Evolutionary conservation across 2,329 filamentous ascomycete genomes (phyloP).

Genomic region (Sclerotiophoma versabilis): DNA sequence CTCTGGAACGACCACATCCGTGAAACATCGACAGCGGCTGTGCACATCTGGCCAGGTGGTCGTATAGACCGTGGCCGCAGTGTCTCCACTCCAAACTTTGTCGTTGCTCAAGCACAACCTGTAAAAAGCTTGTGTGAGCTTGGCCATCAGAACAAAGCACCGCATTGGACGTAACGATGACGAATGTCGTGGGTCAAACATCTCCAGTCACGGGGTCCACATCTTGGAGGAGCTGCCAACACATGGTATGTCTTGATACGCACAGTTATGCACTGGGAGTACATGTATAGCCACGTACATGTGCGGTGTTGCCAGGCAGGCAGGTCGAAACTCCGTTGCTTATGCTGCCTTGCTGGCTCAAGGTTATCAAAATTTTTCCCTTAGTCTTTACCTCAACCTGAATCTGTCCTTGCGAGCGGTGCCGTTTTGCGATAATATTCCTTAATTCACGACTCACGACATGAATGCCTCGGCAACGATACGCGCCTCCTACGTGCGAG

Average conservation of each 20-base stretch:
- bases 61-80: background rate
- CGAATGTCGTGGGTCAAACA: constrained; percentile 26
- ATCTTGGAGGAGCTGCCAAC: background rate
- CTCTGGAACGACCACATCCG: constrained; percentile 1
- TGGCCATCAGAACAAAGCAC: constrained; percentile 2
- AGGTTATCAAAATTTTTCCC: background rate
- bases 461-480: constrained; percentile 44
- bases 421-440: constrained; percentile 7
- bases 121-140: constrained; percentile 27
- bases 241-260: constrained; percentile 5
- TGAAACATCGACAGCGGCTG: constrained; percentile 16
- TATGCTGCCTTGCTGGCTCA: constrained; percentile 15
- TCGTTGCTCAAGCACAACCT: constrained; percentile 13
- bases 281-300: constrained; percentile 5
- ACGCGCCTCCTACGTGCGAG: constrained; percentile 35
- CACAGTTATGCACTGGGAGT: background rate
- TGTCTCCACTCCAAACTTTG: constrained; percentile 7
- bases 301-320: background rate
- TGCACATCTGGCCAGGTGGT: constrained; percentile 12
- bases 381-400: background rate
- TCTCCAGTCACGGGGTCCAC: constrained; percentile 18
- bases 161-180: constrained; percentile 6
- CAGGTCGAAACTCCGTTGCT: constrained; percentile 8
- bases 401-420: background rate
- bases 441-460: constrained; percentile 6